Percentiles rank a stretch among this genome's conserved stretches.
Evolutionary conservation across 176 grass and related monocot species (phyloP).

Genomic region (Musa beccarii): DNA sequence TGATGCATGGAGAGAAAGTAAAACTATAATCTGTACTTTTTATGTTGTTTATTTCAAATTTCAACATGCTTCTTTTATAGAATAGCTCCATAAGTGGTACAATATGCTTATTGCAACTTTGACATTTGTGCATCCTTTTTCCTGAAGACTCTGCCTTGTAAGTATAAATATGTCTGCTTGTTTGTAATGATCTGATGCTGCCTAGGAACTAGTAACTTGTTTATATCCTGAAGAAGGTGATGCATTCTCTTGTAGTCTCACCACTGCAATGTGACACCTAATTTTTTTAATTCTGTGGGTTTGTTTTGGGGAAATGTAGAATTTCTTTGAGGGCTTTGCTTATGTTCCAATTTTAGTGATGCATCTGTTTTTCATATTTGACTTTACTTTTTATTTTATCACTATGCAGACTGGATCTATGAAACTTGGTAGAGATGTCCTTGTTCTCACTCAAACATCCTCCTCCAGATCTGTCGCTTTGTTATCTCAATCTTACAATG

Average conservation of each 20-base stretch:
- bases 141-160: no score
- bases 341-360: background rate
- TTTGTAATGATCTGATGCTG: no score
- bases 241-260: background rate
- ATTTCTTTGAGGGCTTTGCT: background rate
- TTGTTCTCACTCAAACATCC: conserved; percentile 81
- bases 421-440: conserved; percentile 80
- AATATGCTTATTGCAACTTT: conserved; percentile 6
- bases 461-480: conserved; percentile 71
- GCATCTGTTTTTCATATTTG: background rate
- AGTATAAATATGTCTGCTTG: no score
- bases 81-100: background rate
- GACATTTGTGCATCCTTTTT: background rate
- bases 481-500: conserved; percentile 75
- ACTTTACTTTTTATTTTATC: conserved; percentile 9
- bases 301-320: background rate
- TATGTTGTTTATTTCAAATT: no score
- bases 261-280: background rate
- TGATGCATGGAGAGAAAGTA: no score
- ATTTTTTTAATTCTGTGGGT: background rate
- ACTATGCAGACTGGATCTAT: conserved; percentile 69
- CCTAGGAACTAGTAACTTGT: background rate
- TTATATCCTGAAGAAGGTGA: background rate
- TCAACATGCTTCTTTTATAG: no score
- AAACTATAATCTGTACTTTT: no score